Base-by-base conservation (phyloP, 805 yeast species). In the Kluyveromyces aestuarii region DNA sequence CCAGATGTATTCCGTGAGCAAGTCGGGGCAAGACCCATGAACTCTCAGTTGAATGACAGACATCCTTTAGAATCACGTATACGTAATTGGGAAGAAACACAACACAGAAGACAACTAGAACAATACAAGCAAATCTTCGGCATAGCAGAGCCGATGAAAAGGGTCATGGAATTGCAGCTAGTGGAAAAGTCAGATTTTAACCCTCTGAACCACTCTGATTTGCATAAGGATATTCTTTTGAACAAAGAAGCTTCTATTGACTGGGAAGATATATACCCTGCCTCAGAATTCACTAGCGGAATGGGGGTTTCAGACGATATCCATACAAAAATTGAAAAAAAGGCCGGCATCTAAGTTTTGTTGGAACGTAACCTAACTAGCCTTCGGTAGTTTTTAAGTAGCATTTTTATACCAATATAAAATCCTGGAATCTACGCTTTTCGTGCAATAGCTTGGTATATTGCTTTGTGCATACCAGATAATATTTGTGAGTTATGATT, bases 231-330 rank as follows among this genome's bases (percentile, higher is more conserved):
- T 61, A 85, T 93, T 47, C 73, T 93, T 50, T 64, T 80, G 61
- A 87, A 87, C 69, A 82, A 78, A 60, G 98, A 93, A 50, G 68
- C 82, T 18, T 67, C 79, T 14, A 70, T 91, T 40, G 96, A 87
- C 58, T 91, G 98, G 97, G 98, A 93, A 60, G 98, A 93, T 60
- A 76, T 91, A 18, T 90, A 90, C 65, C 72, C 73, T 27, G 84
- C 76, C 21, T 49, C 62, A 11, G 60, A 55, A 35, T 41, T 48
- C 8, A 45, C 48, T 33, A 54, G 62, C 77, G 78, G 46, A 62
- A 72, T 52, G 74, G 71, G 54, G 63, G 62, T 59, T 16, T 63
- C 62, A 11, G 59, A 55, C 33, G 87, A 82, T 59, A 77, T 88
- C 71, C 96, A 87, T 63, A 61, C 80, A 14, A 88, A 83, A 58